Conservation (phyloP, 257 asterid genomes). For the Gentiana dahurica region DNA sequence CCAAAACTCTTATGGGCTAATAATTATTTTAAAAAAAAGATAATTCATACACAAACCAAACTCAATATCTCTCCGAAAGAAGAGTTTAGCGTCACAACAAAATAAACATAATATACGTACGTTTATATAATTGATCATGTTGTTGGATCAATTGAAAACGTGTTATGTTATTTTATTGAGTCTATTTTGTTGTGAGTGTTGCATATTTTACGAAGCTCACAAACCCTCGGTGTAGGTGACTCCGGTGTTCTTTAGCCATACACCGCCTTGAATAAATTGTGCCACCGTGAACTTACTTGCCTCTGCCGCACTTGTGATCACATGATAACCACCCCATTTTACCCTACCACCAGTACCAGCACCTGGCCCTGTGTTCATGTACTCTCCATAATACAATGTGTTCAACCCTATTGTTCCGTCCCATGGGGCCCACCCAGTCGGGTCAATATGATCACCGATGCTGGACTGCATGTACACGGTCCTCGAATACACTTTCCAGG, state of each 20-base stretch:
- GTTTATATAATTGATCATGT: too few species aligned
- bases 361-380: slow-evolving; percentile 47
- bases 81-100: too few species aligned
- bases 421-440: slow-evolving; percentile 60
- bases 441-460: slow-evolving; percentile 42
- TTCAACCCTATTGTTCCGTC: slow-evolving; percentile 43
- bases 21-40: too few species aligned
- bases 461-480: slow-evolving; percentile 39
- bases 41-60: too few species aligned
- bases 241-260: slow-evolving; percentile 17
- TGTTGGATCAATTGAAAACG: too few species aligned
- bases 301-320: slow-evolving; percentile 14
- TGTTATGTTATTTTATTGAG: too few species aligned
- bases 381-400: slow-evolving; percentile 57
- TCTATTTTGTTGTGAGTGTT: too few species aligned
- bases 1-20: too few species aligned
- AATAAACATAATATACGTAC: too few species aligned
- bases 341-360: slow-evolving; percentile 42
- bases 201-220: neutral
- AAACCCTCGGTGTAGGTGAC: slow-evolving; percentile 15
- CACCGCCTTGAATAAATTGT: slow-evolving; percentile 13
- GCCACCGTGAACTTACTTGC: slow-evolving; percentile 16
- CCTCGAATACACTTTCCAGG: slow-evolving; percentile 59
- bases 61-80: too few species aligned
- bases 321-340: slow-evolving; percentile 64